Evolutionary conservation across 1,284 basidiomycete genomes (phyloP), one percentile per base, ranked within the genome.

Genomic region (Papiliotrema fonsecae): DNA sequence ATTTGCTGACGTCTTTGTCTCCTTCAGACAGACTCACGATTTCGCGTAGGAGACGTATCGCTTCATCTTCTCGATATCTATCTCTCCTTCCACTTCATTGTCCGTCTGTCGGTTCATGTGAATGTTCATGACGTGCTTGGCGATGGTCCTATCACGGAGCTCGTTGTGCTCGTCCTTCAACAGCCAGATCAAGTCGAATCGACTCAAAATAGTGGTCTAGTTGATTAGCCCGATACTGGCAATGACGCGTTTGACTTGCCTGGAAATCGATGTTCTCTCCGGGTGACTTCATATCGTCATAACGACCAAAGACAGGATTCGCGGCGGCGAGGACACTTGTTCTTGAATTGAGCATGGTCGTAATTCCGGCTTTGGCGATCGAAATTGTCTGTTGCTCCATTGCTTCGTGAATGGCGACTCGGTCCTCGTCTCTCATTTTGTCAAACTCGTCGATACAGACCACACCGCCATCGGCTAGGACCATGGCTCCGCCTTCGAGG

Each of bases 141-240:
- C 94, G 60, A 98, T 96, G 60, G 86, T 90, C 87, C 85, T 83
- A 73, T 99, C 96, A 40, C 96, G 82, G 44, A 80, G 78, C 74
- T 98, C 96, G 69, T 97, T 91, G 73, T 98, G 96, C 66, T 97
- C 93, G 67, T 99, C 96, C 71, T 89, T 93, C 58, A 99, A 88
- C 61, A 99, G 96, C 77, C 98, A 99, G 65, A 99, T 98, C 96
- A 99, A 97, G 69, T 99, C 96, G 74, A 99, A 99, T 55, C 96
- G 86, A 46, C 91, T 97, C 73, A 99, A 74, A 65, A 99, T 97
- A 1, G 96, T 98, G 2, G 96, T 97, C 76, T 97, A 26, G 6
- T 14, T 93, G 72, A 97, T 28, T 32, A 26, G 13, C 21, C 10
- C 19, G 38, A 21, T 21, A 4, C 25, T n/a, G 32, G 18, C 31